Conservation (phyloP, 164 flowering plant genomes). For the Chimonanthus salicifolius region DNA sequence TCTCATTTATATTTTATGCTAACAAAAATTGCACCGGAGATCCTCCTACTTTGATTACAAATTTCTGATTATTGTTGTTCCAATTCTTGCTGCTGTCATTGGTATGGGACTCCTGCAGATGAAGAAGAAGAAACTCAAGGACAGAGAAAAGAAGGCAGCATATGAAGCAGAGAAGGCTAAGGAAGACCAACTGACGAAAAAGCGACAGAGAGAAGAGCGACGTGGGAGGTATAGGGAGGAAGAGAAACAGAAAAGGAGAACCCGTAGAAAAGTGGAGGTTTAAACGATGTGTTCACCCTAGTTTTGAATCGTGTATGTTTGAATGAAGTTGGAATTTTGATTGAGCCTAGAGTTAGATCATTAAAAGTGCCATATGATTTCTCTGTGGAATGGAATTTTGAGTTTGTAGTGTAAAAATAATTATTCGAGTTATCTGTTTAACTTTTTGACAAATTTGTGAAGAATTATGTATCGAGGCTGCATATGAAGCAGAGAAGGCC, state of each 20-base stretch:
- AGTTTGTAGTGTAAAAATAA: too few species aligned
- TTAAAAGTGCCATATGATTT: too few species aligned
- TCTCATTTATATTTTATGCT: background rate
- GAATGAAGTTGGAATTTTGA: too few species aligned
- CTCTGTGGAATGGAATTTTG: too few species aligned
- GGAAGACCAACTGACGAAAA: constrained; percentile 50
- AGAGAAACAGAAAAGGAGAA: constrained; percentile 62
- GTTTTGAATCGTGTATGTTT: too few species aligned
- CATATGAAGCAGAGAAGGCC: constrained; percentile 41
- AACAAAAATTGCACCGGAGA: background rate
- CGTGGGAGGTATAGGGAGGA: constrained; percentile 57
- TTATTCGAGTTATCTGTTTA: too few species aligned
- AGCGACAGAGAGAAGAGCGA: constrained; percentile 76
- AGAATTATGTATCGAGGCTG: too few species aligned
- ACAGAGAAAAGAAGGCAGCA: constrained; percentile 49
- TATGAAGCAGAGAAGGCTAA: constrained; percentile 53
- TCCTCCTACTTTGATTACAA: background rate
- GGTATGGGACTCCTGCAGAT: constrained; percentile 27
- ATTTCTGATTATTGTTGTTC: too few species aligned
- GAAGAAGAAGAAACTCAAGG: constrained; percentile 61
- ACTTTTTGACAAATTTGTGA: too few species aligned
- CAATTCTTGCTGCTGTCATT: background rate
- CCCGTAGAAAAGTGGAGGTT: constrained; percentile 19
- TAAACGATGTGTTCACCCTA: too few species aligned
- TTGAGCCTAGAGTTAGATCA: too few species aligned